Conservation (phyloP, 805 yeast species). For the Lipomyces kockii region DNA sequence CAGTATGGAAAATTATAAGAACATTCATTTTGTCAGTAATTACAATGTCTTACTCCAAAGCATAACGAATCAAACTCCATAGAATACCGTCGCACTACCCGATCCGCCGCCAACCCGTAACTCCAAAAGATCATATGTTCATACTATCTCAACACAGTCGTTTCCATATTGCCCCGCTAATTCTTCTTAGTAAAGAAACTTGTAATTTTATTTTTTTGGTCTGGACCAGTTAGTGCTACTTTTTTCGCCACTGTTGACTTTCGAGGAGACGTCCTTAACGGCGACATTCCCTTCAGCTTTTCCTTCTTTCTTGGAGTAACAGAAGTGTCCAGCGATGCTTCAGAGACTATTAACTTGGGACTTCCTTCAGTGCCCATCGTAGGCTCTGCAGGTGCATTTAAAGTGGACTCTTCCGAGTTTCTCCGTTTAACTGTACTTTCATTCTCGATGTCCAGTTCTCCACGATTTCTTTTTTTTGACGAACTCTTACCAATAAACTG, state of each 20-base stretch:
- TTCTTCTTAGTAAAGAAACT: slow-evolving; percentile 17
- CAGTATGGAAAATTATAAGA: slow-evolving; percentile 16
- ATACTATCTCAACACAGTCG: background rate
- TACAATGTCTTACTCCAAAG: background rate
- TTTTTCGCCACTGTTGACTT: background rate
- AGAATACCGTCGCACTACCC: background rate
- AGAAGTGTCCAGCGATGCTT: background rate
- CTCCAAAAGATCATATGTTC: background rate
- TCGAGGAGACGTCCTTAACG: background rate
- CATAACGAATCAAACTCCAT: background rate
- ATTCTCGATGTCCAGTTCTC: background rate
- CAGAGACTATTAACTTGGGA: background rate
- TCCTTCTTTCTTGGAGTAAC: background rate
- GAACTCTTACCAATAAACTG: slow-evolving; percentile 6
- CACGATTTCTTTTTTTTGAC: background rate
- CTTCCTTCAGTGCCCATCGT: background rate
- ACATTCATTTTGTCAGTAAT: background rate
- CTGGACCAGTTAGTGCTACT: background rate
- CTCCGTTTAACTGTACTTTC: background rate
- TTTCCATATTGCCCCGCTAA: background rate
- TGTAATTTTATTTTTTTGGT: slow-evolving; percentile 19
- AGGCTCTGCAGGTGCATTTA: background rate
- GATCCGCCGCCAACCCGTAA: background rate
- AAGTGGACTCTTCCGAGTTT: background rate
- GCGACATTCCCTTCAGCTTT: background rate